Evolutionary conservation across 1,284 basidiomycete genomes (phyloP).

Genomic region (Schizopora paradoxa): DNA sequence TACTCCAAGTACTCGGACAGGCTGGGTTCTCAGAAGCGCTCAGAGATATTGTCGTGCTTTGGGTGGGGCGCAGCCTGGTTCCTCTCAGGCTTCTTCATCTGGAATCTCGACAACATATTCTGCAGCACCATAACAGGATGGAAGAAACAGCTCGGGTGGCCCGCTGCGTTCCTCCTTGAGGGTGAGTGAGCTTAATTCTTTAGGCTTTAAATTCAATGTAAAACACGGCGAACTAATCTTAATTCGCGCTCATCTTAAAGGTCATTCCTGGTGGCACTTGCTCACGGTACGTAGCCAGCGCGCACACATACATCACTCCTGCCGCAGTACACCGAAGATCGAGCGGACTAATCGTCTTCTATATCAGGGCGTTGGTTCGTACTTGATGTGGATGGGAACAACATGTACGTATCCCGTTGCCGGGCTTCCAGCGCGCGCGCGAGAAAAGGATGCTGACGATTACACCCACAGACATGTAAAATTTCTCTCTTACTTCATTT

Average conservation of each 20-base stretch:
- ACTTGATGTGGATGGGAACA: constrained; percentile 55
- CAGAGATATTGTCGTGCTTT: constrained; percentile 39
- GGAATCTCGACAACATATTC: constrained; percentile 70
- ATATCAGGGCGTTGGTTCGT: constrained; percentile 49
- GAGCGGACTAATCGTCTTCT: no score
- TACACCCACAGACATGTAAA: constrained; percentile 41
- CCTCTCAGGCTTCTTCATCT: constrained; percentile 53
- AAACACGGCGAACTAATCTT: constrained; percentile 1
- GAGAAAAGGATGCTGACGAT: constrained; percentile 9
- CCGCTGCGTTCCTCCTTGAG: constrained; percentile 58
- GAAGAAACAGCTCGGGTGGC: constrained; percentile 57
- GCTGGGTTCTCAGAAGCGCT: constrained; percentile 40
- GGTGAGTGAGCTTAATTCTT: constrained; percentile 30
- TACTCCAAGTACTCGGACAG: constrained; percentile 35
- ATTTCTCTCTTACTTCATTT: constrained; percentile 5
- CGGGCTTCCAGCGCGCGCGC: neutral
- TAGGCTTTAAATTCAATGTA: neutral
- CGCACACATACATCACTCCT: neutral
- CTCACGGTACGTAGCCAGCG: constrained; percentile 41
- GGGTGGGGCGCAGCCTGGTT: constrained; percentile 44
- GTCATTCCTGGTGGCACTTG: constrained; percentile 71
- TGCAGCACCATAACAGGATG: constrained; percentile 48
- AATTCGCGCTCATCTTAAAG: constrained; percentile 26
- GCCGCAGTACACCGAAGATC: no score
- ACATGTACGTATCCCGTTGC: constrained; percentile 42